Percentiles rank a stretch among this genome's conserved stretches.
phyloP scores from a whole-genome alignment of 192 early-diverging fungal species.

The Podila verticillata region DNA sequence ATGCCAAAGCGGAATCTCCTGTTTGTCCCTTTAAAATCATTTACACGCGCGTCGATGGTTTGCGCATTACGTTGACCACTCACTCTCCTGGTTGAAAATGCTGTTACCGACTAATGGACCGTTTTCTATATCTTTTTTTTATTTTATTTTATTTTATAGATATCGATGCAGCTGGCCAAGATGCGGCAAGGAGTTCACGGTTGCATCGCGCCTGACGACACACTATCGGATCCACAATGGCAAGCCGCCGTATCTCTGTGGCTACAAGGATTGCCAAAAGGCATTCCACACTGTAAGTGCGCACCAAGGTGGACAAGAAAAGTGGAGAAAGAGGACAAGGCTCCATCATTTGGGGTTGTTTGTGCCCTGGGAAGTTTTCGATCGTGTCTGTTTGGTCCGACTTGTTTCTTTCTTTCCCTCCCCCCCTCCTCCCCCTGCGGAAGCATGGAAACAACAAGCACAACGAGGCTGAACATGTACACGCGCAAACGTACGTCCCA shows the following conservation, averaged over 20 bases:
- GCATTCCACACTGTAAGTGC: slow-evolving; percentile 43
- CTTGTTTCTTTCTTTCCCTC: background rate
- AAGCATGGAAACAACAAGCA: background rate
- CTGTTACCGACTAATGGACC: no score
- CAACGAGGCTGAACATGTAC: no score
- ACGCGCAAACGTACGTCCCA: background rate
- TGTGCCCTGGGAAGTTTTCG: background rate
- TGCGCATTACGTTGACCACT: slow-evolving; percentile 1
- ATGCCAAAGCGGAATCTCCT: background rate
- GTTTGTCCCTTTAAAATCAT: background rate
- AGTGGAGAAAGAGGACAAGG: no score
- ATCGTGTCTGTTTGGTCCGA: background rate
- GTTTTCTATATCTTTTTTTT: background rate
- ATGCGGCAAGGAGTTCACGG: slow-evolving; percentile 49
- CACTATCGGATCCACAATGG: slow-evolving; percentile 47
- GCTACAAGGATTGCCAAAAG: slow-evolving; percentile 50
- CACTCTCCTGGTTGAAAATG: no score
- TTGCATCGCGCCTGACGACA: slow-evolving; percentile 40
- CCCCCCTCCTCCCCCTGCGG: background rate
- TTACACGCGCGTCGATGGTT: background rate
- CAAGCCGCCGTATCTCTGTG: slow-evolving; percentile 46
- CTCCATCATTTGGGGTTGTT: no score
- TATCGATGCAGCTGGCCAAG: slow-evolving; percentile 51
- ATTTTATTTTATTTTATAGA: no score
- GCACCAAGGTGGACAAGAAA: no score